Conservation (phyloP, 129 eudicot species). For the Artemisia argyi region DNA sequence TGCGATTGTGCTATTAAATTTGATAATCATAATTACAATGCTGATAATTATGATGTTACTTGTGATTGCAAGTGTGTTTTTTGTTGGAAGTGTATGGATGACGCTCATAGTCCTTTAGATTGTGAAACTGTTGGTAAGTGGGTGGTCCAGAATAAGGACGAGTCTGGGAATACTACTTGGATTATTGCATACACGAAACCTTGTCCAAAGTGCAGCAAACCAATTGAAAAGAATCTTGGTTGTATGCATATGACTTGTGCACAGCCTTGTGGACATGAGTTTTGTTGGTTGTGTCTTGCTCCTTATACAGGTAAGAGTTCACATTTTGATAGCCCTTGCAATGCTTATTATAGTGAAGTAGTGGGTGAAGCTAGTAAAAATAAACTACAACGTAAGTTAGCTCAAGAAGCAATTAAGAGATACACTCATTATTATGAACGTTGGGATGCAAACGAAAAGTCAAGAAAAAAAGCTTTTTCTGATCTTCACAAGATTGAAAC, state of each 20-base stretch:
- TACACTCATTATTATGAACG: slow-evolving; percentile 53
- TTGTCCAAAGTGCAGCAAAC: slow-evolving; percentile 52
- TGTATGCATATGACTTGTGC: slow-evolving; percentile 59
- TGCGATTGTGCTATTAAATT: slow-evolving; percentile 22
- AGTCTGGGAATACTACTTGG: slow-evolving; percentile 50
- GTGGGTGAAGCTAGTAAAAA: slow-evolving; percentile 9
- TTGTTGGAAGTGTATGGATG: slow-evolving; percentile 53
- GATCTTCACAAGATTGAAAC: slow-evolving; percentile 30
- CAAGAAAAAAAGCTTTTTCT: slow-evolving; percentile 34
- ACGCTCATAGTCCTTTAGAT: slow-evolving; percentile 55
- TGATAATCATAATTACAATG: slow-evolving; percentile 25
- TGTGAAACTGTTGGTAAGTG: slow-evolving; percentile 52
- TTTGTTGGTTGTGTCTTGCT: slow-evolving; percentile 56
- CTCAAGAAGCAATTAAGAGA: slow-evolving; percentile 34
- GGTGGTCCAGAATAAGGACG: slow-evolving; percentile 29
- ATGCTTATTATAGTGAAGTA: not conserved
- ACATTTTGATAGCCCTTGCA: slow-evolving; percentile 22
- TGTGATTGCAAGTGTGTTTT: slow-evolving; percentile 44
- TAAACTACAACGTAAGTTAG: slow-evolving; percentile 34
- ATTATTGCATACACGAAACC: slow-evolving; percentile 51
- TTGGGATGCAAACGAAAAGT: slow-evolving; percentile 46
- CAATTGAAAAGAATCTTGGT: slow-evolving; percentile 55
- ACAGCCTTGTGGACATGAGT: slow-evolving; percentile 43
- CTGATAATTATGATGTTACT: slow-evolving; percentile 41
- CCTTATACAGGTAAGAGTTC: not conserved